A percentile compares a stretch with the other conserved stretches of the same genome.
Evolutionary conservation across 116 monocot species (phyloP).

Genomic region (Posidonia oceanica): DNA sequence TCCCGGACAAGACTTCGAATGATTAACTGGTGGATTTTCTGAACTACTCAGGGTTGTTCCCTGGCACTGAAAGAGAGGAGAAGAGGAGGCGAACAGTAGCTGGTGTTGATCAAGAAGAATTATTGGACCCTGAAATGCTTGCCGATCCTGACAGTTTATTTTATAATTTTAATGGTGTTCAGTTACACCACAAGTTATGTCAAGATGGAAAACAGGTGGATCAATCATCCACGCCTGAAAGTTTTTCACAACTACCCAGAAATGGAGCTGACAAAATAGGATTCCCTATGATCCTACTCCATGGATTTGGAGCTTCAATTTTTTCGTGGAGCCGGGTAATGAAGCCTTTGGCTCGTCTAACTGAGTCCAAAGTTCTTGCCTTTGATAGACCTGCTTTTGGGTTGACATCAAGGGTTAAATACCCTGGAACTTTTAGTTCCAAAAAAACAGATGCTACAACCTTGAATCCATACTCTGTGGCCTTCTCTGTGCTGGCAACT

Average conservation of each 20-base stretch:
- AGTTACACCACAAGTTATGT: conserved; percentile 65
- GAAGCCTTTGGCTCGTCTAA: conserved; percentile 52
- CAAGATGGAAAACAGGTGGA: conserved; percentile 12
- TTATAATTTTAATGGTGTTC: conserved; percentile 55
- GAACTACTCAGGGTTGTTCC: conserved; percentile 13
- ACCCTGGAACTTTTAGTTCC: not conserved
- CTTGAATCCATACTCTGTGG: conserved; percentile 81
- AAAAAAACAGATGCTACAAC: conserved; percentile 9
- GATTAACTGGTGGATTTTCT: not conserved
- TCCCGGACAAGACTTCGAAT: no score
- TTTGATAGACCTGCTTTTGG: conserved; percentile 98
- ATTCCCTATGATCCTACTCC: conserved; percentile 46
- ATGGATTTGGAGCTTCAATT: conserved; percentile 81
- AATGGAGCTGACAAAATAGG: conserved; percentile 11
- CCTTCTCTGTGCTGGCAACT: conserved; percentile 68
- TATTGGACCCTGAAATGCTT: conserved; percentile 47
- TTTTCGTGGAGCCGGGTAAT: conserved; percentile 76
- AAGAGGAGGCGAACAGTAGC: conserved; percentile 29
- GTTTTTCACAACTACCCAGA: not conserved
- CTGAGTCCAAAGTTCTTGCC: conserved; percentile 64
- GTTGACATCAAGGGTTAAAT: conserved; percentile 46
- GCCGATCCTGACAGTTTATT: conserved; percentile 81
- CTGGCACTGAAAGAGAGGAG: conserved; percentile 2
- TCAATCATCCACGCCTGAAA: not conserved
- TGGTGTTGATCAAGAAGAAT: conserved; percentile 67